These are phyloP conservation scores for Fusarium penzigii DNA, from an alignment of 2,329 filamentous ascomycete species.

Conservation along the genomic window DNA sequence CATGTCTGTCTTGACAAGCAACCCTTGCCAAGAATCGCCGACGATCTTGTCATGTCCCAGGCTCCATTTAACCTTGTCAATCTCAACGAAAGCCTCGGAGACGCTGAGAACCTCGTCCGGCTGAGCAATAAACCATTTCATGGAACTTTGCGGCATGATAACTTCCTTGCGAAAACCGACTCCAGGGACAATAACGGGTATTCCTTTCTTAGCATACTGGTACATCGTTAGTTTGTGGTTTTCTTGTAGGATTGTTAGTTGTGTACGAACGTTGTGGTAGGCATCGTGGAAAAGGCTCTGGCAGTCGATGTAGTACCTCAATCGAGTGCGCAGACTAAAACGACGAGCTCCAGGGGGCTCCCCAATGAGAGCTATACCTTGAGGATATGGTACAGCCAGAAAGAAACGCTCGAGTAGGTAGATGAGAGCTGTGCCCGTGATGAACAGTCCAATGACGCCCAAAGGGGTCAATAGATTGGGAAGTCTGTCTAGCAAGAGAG, in stretches of 20 bases:
- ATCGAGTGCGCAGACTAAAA: conserved; percentile 33
- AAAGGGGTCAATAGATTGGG: conserved; percentile 13
- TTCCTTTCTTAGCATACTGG: conserved; percentile 45
- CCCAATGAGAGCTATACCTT: conserved; percentile 26
- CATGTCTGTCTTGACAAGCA: conserved; percentile 38
- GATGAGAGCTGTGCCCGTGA: conserved; percentile 2
- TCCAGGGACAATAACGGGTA: conserved; percentile 42
- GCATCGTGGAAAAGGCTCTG: conserved; percentile 32
- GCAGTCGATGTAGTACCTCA: conserved; percentile 34
- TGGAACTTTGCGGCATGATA: conserved; percentile 41
- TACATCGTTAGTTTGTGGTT: neutral
- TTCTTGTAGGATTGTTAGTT: accelerated
- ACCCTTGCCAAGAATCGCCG: conserved; percentile 37
- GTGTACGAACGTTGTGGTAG: conserved; percentile 28
- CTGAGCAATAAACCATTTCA: conserved; percentile 43
- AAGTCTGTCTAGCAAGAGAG: conserved; percentile 7
- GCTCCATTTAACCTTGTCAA: conserved; percentile 39
- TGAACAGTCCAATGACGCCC: conserved; percentile 3
- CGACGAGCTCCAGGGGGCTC: conserved; percentile 25
- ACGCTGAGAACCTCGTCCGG: conserved; percentile 39
- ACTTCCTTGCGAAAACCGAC: conserved; percentile 42
- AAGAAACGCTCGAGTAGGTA: conserved; percentile 21
- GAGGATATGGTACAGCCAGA: conserved; percentile 25
- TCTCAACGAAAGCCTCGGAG: conserved; percentile 38
- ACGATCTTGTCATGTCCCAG: conserved; percentile 38